phyloP scores from a whole-genome alignment of 2,329 filamentous ascomycete genomes.

The Clonostachys chloroleuca region DNA sequence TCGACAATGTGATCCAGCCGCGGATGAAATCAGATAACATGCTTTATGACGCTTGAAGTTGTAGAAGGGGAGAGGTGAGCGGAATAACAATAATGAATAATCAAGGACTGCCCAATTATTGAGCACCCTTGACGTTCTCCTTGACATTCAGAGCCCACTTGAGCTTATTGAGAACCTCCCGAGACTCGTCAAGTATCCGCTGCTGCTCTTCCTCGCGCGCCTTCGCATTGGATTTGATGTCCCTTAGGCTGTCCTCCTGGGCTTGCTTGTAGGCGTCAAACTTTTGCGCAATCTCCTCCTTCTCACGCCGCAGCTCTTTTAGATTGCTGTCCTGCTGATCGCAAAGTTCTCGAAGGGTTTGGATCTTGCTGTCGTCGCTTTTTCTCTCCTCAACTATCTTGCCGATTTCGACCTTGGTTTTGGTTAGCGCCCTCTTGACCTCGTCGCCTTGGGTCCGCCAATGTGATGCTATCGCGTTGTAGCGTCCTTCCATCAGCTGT shows the following conservation, averaged over 20 bases:
- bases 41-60: too few species aligned
- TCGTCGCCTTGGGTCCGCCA: conserved; percentile 64
- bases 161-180: conserved; percentile 61
- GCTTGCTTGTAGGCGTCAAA: conserved; percentile 62
- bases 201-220: conserved; percentile 59
- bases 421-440: conserved; percentile 45
- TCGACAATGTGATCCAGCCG: too few species aligned
- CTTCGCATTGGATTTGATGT: conserved; percentile 54
- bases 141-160: conserved; percentile 70
- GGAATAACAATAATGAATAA: too few species aligned
- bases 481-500: conserved; percentile 64
- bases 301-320: conserved; percentile 53
- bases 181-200: conserved; percentile 50
- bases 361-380: conserved; percentile 59
- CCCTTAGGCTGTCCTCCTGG: conserved; percentile 56
- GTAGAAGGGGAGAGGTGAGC: too few species aligned
- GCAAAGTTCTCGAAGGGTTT: conserved; percentile 61
- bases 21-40: too few species aligned
- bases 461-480: conserved; percentile 62
- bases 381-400: conserved; percentile 49
- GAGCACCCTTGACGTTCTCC: conserved; percentile 50
- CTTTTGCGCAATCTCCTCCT: conserved; percentile 53
- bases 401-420: conserved; percentile 49
- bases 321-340: conserved; percentile 71
- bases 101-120: conserved; percentile 25